Conservation (phyloP, 1,284 basidiomycete genomes). For the Tausonia pullulans region DNA sequence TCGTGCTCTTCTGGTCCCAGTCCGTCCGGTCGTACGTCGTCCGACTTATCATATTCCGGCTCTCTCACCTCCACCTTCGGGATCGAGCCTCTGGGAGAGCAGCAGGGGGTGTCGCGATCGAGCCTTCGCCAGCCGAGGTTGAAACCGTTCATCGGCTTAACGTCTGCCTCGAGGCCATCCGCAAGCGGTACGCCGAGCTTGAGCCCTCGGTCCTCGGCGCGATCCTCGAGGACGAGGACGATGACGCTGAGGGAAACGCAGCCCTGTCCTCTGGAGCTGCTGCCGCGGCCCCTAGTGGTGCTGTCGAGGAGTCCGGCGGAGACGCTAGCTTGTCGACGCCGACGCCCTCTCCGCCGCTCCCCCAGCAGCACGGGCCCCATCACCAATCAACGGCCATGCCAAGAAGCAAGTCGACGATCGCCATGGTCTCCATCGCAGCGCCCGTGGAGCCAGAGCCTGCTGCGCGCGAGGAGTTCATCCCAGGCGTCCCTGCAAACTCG, state of each 20-base stretch:
- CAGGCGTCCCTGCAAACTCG: no score
- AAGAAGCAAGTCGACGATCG: conserved; percentile 1
- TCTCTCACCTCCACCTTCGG: conserved; percentile 36
- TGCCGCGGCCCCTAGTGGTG: not conserved
- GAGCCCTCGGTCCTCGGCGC: conserved; percentile 25
- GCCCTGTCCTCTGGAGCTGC: not conserved
- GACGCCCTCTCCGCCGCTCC: not conserved
- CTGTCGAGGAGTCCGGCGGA: not conserved
- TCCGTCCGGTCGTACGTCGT: conserved; percentile 39
- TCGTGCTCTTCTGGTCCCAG: conserved; percentile 41
- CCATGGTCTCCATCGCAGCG: no score
- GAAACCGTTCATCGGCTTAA: conserved; percentile 38
- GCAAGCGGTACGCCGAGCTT: conserved; percentile 38
- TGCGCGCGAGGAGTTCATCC: no score
- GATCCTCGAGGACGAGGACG: conserved; percentile 18
- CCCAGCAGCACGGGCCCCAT: not conserved
- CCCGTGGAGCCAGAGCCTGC: no score
- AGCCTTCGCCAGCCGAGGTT: conserved; percentile 30
- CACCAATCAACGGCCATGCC: not conserved
- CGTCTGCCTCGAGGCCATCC: conserved; percentile 37
- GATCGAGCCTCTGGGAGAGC: not conserved
- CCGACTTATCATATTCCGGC: conserved; percentile 40
- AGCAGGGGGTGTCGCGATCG: conserved; percentile 4
- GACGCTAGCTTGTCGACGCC: not conserved
- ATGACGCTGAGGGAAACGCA: not conserved